A percentile compares a stretch with the other conserved stretches of the same genome.
Conservation (phyloP, 2,329 filamentous ascomycete species). For the Nigrospora sphaerica region DNA sequence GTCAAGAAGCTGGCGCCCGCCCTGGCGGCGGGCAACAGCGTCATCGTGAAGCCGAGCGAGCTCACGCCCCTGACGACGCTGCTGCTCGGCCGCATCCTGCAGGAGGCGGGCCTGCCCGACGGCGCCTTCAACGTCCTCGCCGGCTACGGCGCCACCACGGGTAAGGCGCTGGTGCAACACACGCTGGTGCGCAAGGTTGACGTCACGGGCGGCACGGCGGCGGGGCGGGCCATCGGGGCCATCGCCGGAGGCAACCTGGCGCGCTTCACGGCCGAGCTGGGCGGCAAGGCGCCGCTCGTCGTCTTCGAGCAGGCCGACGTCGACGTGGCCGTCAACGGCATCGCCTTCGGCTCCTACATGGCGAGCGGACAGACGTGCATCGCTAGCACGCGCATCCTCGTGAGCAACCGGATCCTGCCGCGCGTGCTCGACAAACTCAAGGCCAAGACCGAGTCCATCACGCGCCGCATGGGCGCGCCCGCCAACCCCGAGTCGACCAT, state of each 20-base stretch:
- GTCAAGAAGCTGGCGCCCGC: conserved; percentile 56
- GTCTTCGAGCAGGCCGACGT: conserved; percentile 61
- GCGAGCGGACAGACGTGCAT: conserved; percentile 55
- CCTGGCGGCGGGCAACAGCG: conserved; percentile 50
- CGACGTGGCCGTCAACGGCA: conserved; percentile 61
- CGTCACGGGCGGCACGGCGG: conserved; percentile 68
- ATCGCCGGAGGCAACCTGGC: conserved; percentile 61
- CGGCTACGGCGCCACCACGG: conserved; percentile 45
- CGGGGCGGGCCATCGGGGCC: conserved; percentile 60
- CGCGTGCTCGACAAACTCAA: conserved; percentile 58
- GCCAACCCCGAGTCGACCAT: conserved; percentile 52
- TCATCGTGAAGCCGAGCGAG: conserved; percentile 57
- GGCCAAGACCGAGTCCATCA: conserved; percentile 51
- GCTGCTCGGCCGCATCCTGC: conserved; percentile 50
- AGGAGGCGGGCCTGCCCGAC: conserved; percentile 61
- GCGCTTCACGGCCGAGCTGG: conserved; percentile 64
- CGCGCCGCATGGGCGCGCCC: conserved; percentile 48
- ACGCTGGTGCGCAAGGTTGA: conserved; percentile 57
- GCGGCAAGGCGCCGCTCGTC: conserved; percentile 63
- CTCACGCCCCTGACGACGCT: conserved; percentile 57
- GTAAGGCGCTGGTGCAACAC: conserved; percentile 46
- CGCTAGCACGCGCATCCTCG: conserved; percentile 68
- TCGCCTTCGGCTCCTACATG: conserved; percentile 52
- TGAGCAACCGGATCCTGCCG: conserved; percentile 60
- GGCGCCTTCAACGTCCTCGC: conserved; percentile 61